Percentiles rank a stretch among this genome's conserved stretches.
Evolutionary conservation across 257 asterid species (phyloP).

Genomic region (Solanum okadae): DNA sequence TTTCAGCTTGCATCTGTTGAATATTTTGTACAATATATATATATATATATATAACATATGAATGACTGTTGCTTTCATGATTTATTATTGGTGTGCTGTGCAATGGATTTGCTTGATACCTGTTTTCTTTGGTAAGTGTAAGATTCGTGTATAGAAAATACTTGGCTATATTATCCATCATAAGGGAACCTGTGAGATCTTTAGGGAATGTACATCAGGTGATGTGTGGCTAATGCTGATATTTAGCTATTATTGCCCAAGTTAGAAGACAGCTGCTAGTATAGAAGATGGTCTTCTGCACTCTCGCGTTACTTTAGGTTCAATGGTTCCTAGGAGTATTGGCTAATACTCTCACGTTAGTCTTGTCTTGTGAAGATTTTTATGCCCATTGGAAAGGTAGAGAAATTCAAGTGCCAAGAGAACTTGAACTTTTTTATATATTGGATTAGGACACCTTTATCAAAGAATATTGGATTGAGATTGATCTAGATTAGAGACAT

Average conservation of each 20-base stretch:
- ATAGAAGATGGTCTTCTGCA: not conserved
- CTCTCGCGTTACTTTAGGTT: not conserved
- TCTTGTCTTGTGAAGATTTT: not conserved
- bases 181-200: not conserved
- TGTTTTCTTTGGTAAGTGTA: not conserved
- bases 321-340: not conserved
- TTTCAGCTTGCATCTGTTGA: not conserved
- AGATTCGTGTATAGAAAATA: not conserved
- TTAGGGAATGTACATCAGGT: not conserved
- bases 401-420: not conserved
- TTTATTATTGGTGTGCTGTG: not conserved
- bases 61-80: not conserved
- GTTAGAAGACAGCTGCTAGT: not conserved
- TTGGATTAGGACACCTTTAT: not conserved
- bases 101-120: not conserved
- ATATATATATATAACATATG: no score
- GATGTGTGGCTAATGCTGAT: not conserved
- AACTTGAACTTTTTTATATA: not conserved
- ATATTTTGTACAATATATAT: not conserved
- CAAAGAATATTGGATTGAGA: not conserved
- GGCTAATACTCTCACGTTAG: not conserved
- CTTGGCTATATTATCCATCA: not conserved
- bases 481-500: not conserved
- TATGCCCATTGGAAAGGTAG: not conserved
- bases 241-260: not conserved